phyloP scores from a whole-genome alignment of 768 basidiomycete genomes.

The Paxillus involutus region DNA sequence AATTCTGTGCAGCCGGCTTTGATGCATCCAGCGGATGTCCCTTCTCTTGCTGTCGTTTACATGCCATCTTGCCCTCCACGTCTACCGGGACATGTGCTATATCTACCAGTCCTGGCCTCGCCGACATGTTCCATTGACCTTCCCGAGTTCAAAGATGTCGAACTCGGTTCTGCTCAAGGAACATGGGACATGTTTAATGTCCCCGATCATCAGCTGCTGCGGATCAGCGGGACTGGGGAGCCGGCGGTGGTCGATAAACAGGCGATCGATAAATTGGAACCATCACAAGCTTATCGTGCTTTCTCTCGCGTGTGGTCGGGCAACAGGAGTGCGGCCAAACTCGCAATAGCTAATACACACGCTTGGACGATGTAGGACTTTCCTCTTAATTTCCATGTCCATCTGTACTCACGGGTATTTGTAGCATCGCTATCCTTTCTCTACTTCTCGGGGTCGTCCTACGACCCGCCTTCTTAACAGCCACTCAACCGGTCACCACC shows the following conservation, averaged over 20 bases:
- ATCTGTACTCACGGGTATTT: constrained; percentile 9
- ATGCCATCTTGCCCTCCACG: constrained; percentile 48
- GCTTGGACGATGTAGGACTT: constrained; percentile 64
- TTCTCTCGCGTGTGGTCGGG: constrained; percentile 44
- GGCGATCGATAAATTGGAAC: constrained; percentile 41
- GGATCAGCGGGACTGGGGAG: constrained; percentile 32
- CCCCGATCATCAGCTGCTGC: constrained; percentile 40
- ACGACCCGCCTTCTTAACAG: constrained; percentile 22
- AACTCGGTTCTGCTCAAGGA: constrained; percentile 28
- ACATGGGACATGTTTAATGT: constrained; percentile 46
- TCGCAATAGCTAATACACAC: constrained; percentile 49
- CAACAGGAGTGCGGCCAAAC: constrained; percentile 34
- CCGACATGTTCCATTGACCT: constrained; percentile 18
- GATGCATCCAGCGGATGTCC: constrained; percentile 39
- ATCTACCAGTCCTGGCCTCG: constrained; percentile 56
- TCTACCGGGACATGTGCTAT: constrained; percentile 43
- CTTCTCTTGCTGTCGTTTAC: constrained; percentile 69
- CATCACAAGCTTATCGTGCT: constrained; percentile 42
- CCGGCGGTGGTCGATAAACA: constrained; percentile 48
- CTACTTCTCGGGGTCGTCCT: constrained; percentile 58
- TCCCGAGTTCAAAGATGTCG: constrained; percentile 28
- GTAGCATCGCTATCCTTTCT: constrained; percentile 69
- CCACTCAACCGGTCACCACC: constrained; percentile 22
- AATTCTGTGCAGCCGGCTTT: constrained; percentile 38
- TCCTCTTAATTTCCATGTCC: constrained; percentile 9